A percentile compares a stretch with the other conserved stretches of the same genome.
Conservation (phyloP, 2,329 filamentous ascomycete species). For the Penicillium sp. region DNA sequence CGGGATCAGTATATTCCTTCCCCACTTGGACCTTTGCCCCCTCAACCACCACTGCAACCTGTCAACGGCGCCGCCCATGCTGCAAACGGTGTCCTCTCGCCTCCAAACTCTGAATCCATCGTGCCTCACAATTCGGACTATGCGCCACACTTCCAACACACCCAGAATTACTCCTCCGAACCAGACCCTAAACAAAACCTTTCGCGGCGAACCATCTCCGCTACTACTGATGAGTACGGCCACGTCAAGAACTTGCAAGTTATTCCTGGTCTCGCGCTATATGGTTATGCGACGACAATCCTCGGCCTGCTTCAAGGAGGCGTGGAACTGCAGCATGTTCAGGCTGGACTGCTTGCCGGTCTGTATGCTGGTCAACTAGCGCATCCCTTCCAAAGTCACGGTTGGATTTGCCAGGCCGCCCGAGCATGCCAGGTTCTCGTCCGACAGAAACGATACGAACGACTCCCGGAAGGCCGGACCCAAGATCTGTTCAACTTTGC, state of each 20-base stretch:
- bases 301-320: conserved; percentile 74
- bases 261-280: conserved; percentile 89
- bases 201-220: conserved; percentile 21
- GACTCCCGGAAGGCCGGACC: conserved; percentile 27
- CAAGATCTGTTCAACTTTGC: conserved; percentile 74
- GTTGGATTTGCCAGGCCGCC: conserved; percentile 68
- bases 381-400: conserved; percentile 83
- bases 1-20: conserved; percentile 37
- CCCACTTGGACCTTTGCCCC: conserved; percentile 23
- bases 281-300: conserved; percentile 83
- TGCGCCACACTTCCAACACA: conserved; percentile 18
- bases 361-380: conserved; percentile 89
- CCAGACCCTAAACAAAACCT: conserved; percentile 21
- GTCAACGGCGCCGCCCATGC: conserved; percentile 16
- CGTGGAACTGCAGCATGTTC: conserved; percentile 78
- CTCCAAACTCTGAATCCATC: conserved; percentile 35
- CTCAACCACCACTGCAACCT: background rate
- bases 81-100: conserved; percentile 35
- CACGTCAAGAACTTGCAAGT: conserved; percentile 73
- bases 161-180: conserved; percentile 29
- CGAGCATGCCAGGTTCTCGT: conserved; percentile 73
- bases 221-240: conserved; percentile 12
- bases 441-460: conserved; percentile 46
- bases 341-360: conserved; percentile 82
- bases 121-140: conserved; percentile 33